phyloP scores from a whole-genome alignment of 116 monocot genomes.

The Zostera marina region DNA sequence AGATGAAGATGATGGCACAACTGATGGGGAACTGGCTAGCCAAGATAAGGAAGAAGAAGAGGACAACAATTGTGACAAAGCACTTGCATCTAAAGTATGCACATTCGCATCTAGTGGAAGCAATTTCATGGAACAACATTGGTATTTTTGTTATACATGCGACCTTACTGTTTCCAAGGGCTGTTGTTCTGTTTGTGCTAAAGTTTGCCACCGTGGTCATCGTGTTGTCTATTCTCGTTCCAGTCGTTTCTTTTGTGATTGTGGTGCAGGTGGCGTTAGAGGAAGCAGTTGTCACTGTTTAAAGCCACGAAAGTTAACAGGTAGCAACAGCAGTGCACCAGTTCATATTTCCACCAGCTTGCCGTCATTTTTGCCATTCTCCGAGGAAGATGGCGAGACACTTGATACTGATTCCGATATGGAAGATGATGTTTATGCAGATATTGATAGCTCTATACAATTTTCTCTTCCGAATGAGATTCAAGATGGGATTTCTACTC shows the following conservation, averaged over 20 bases:
- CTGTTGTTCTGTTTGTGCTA: constrained; percentile 93
- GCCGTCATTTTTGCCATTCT: constrained; percentile 44
- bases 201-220: constrained; percentile 92
- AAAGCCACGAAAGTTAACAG: constrained; percentile 71
- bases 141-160: constrained; percentile 99
- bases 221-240: constrained; percentile 97
- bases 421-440: constrained; percentile 61
- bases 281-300: constrained; percentile 89
- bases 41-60: constrained; percentile 90
- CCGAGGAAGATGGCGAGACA: constrained; percentile 46
- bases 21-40: constrained; percentile 88
- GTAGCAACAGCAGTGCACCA: constrained; percentile 27
- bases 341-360: constrained; percentile 25
- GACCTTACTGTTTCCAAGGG: constrained; percentile 93
- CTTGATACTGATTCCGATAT: constrained; percentile 80
- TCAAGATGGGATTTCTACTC: constrained; percentile 30
- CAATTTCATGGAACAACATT: constrained; percentile 99
- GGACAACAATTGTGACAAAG: constrained; percentile 68
- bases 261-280: constrained; percentile 95
- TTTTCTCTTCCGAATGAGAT: constrained; percentile 52
- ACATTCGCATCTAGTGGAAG: constrained; percentile 98
- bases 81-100: constrained; percentile 90
- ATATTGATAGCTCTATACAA: constrained; percentile 39
- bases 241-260: constrained; percentile 98
- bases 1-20: constrained; percentile 96